phyloP scores from a whole-genome alignment of 305 asterid species.

The Striga hermonthica region DNA sequence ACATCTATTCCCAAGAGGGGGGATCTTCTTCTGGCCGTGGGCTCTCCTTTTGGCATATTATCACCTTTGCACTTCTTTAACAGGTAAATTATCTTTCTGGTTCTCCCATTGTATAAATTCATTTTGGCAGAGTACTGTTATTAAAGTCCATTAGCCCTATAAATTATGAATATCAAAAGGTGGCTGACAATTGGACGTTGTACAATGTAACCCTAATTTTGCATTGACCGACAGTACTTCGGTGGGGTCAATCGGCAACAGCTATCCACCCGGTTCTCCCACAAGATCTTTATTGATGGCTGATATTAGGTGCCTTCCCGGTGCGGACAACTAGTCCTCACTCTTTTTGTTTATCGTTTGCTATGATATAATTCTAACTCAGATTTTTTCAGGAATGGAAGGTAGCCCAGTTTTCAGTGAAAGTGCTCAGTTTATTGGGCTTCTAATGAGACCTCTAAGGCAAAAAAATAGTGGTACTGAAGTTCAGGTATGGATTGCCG shows the following conservation, averaged over 20 bases:
- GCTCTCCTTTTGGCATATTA: conserved; percentile 97
- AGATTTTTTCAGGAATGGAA: conserved; percentile 81
- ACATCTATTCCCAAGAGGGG: conserved; percentile 65
- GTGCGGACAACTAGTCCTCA: conserved; percentile 46
- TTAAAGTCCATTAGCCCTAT: too few species aligned
- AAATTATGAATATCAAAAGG: conserved; percentile 28
- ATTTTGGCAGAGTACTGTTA: too few species aligned
- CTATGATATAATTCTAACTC: conserved; percentile 32
- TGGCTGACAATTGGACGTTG: conserved; percentile 12
- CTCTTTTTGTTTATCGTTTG: conserved; percentile 29
- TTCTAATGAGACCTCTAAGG: conserved; percentile 77
- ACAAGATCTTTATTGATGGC: conserved; percentile 75
- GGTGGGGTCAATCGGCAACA: conserved; percentile 83
- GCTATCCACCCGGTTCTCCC: conserved; percentile 66
- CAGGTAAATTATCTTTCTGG: conserved; percentile 47
- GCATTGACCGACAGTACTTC: conserved; percentile 58
- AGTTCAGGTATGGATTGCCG: conserved; percentile 63
- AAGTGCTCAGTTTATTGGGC: conserved; percentile 64
- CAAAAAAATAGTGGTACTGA: conserved; percentile 86
- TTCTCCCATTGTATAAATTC: neutral
- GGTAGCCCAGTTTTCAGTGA: conserved; percentile 94
- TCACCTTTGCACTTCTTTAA: conserved; percentile 95
- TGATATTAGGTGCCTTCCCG: conserved; percentile 98
- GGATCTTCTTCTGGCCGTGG: conserved; percentile 85
- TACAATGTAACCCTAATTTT: conserved; percentile 21